These are phyloP conservation scores for Pelomyxa schiedti DNA, from an alignment of 78 protist species.

Conservation along the genomic window DNA sequence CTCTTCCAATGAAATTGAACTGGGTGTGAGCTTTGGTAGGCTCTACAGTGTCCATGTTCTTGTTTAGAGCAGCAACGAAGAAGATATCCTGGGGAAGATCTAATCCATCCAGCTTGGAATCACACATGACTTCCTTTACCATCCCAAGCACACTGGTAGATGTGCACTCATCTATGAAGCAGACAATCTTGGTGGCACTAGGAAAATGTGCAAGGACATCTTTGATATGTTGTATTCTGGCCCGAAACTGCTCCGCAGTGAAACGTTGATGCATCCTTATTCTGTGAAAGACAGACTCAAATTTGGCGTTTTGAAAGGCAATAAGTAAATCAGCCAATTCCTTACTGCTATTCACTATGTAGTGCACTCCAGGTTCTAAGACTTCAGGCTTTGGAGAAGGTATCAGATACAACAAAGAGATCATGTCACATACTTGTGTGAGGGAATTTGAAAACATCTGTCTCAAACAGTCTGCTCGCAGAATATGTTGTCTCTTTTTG, in stretches of 20 bases:
- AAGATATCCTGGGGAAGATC: slow-evolving; percentile 16
- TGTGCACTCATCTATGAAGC: slow-evolving; percentile 50
- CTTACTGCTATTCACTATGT: neutral
- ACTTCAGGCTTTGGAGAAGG: neutral
- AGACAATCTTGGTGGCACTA: slow-evolving; percentile 15
- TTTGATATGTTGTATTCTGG: too few species aligned
- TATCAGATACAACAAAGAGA: neutral
- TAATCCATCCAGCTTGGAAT: slow-evolving; percentile 38
- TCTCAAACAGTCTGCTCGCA: too few species aligned
- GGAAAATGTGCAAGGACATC: too few species aligned
- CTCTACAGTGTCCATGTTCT: neutral
- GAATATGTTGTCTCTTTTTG: too few species aligned
- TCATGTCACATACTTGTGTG: neutral
- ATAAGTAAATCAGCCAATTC: neutral
- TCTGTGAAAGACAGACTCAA: slow-evolving; percentile 26
- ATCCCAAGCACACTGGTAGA: slow-evolving; percentile 25
- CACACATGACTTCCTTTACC: slow-evolving; percentile 44
- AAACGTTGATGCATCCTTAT: slow-evolving; percentile 35
- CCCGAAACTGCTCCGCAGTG: slow-evolving; percentile 3
- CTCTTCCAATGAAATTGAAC: too few species aligned
- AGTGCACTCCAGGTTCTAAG: neutral
- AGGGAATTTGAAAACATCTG: neutral
- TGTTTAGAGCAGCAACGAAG: slow-evolving; percentile 52
- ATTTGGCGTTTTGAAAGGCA: neutral
- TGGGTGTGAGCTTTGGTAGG: too few species aligned